Base-by-base conservation (phyloP, 1,284 basidiomycete genomes). In the Cutaneotrichosporon spelunceum region DNA sequence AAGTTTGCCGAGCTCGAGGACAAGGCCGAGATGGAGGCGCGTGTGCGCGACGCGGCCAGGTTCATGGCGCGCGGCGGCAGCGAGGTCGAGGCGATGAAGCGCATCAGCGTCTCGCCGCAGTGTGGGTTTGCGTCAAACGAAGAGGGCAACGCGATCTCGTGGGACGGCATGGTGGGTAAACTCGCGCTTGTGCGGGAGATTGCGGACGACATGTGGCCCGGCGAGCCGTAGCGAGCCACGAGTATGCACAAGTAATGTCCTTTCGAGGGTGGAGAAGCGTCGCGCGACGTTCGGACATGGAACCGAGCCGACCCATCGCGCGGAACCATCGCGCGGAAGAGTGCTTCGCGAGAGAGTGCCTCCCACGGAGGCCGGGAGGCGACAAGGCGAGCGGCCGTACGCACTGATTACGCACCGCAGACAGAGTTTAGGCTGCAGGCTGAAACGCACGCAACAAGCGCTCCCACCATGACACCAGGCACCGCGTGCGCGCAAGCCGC, bases 1-100 rank as follows among this genome's bases (percentile, higher is more conserved):
- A 91, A 92, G 77, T 83, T 85, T 67, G 79, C 86, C 9, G 56
- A 85, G 81, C 75, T 91, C 34, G 89, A 91, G 72, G 82, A 86
- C 60, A 80, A 83, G 57, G 81, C 81, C 48, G 79, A 82, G n/a
- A 78, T 91, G 57, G 83, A 84, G 69, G 73, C 77, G 55, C 84
- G 87, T 45, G 82, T 92, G 26, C 72, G 84, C 56, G 82, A 87
- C 50, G 90, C 89, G 2, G 88, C 86, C 8, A 79, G 83, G 48
- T 67, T 54, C 56, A 67, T 65, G 85, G 77, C 78, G 16, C 47
- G 64, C 52, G 64, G 69, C 5, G 49, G 57, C 5, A 63, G 62
- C 4, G 59, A 64, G 49, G 60, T 64, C 42, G 54, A 68, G 36
- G 70, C 68, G 2, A 57, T 76, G 24, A 62, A 72, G 58, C 70